These are phyloP conservation scores for Rhodotorula graminis DNA, from an alignment of 768 basidiomycete species.

Conservation along the genomic window DNA sequence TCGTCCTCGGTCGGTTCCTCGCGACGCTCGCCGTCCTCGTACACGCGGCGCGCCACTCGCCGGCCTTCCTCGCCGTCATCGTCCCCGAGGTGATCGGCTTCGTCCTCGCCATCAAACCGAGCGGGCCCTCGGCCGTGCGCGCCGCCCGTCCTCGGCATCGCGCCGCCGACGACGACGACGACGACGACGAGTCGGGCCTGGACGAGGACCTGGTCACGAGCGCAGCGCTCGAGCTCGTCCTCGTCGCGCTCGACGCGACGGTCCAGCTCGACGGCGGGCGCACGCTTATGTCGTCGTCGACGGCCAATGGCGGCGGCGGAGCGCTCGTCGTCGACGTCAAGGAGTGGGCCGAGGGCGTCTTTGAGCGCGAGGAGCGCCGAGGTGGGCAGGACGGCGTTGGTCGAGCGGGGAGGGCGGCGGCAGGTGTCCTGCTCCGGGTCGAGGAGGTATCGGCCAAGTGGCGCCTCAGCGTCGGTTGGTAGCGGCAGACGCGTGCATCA, in stretches of 20 bases:
- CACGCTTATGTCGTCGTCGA: slow-evolving; percentile 60
- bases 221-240: slow-evolving; percentile 68
- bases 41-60: slow-evolving; percentile 73
- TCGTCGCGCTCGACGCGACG: slow-evolving; percentile 70
- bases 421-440: slow-evolving; percentile 74
- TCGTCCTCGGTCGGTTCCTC: slow-evolving; percentile 70
- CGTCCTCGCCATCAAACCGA: slow-evolving; percentile 64
- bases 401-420: slow-evolving; percentile 63
- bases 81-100: slow-evolving; percentile 79
- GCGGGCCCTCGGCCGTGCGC: not conserved
- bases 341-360: slow-evolving; percentile 52
- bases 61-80: slow-evolving; percentile 72
- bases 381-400: slow-evolving; percentile 52
- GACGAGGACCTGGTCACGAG: slow-evolving; percentile 64
- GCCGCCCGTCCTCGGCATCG: not conserved
- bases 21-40: slow-evolving; percentile 71
- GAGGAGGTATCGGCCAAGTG: slow-evolving; percentile 66
- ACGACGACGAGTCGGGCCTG: not conserved
- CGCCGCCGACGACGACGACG: slow-evolving; percentile 19
- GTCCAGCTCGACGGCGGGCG: slow-evolving; percentile 72
- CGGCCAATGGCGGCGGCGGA: slow-evolving; percentile 59
- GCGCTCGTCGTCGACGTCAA: slow-evolving; percentile 56
- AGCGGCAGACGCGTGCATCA: too few species aligned
- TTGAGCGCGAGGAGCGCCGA: slow-evolving; percentile 25
- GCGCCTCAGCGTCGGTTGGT: slow-evolving; percentile 58